Percentiles rank a stretch among this genome's conserved stretches.
Evolutionary conservation across 108 stramenopile genomes (phyloP).

Genomic region (Skeletonema menzelii): DNA sequence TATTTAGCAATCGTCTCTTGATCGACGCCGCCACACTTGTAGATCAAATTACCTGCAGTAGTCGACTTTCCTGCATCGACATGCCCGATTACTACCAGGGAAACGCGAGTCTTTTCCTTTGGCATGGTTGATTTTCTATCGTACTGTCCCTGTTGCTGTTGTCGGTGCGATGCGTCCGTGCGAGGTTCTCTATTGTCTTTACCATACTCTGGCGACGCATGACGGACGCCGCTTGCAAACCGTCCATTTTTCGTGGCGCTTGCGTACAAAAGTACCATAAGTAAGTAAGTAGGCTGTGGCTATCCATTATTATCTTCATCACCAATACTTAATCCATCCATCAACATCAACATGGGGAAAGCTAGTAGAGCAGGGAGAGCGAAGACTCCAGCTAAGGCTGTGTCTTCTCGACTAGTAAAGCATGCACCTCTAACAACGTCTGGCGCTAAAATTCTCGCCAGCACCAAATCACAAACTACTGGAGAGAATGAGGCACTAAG

Average conservation of each 20-base stretch:
- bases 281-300: no score
- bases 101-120: slow-evolving; percentile 68
- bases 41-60: slow-evolving; percentile 77
- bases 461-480: slow-evolving; percentile 4
- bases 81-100: slow-evolving; percentile 81
- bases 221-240: no score
- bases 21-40: slow-evolving; percentile 75
- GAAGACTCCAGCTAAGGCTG: slow-evolving; percentile 10
- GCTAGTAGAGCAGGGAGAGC: slow-evolving; percentile 2
- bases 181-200: no score
- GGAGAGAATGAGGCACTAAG: slow-evolving; percentile 47
- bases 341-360: neutral
- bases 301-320: no score
- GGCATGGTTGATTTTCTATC: slow-evolving; percentile 4
- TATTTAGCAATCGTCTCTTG: slow-evolving; percentile 92
- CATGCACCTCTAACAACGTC: neutral
- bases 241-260: no score
- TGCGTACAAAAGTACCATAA: no score
- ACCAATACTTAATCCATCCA: neutral
- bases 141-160: no score
- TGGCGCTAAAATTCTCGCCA: neutral
- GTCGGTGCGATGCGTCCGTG: no score
- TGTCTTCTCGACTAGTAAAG: neutral
- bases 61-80: slow-evolving; percentile 96
- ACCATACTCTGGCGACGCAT: no score